Evolutionary conservation across 495 filamentous ascomycete genomes (phyloP).

Genomic region (Xylaria bambusicola): DNA sequence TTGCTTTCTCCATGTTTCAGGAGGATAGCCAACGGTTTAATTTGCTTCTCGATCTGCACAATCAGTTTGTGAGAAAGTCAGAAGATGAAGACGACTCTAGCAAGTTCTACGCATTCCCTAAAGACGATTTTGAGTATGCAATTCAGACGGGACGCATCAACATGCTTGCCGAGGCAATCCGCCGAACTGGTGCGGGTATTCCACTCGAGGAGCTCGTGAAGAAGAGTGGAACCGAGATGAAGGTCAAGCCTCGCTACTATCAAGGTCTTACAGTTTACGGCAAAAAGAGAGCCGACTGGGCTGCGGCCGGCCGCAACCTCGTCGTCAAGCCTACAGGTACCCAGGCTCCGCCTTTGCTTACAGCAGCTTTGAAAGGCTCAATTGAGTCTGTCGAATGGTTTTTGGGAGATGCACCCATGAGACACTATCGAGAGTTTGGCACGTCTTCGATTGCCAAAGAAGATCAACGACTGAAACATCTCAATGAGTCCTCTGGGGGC

Average conservation of each 20-base stretch:
- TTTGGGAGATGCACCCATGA: conserved; percentile 61
- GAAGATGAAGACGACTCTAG: conserved; percentile 3
- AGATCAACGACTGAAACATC: conserved; percentile 57
- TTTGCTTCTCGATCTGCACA: conserved; percentile 39
- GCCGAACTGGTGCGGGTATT: conserved; percentile 60
- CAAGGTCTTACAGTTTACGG: conserved; percentile 72
- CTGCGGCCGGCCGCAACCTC: conserved; percentile 51
- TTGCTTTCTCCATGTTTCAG: conserved; percentile 37
- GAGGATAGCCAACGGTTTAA: conserved; percentile 38
- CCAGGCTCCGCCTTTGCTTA: conserved; percentile 56
- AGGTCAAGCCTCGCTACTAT: conserved; percentile 66
- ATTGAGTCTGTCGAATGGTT: conserved; percentile 70
- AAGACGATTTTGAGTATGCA: conserved; percentile 31
- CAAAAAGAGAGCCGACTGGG: conserved; percentile 67
- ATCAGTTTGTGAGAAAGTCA: conserved; percentile 27
- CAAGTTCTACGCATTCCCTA: conserved; percentile 38
- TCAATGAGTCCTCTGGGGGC: conserved; percentile 55
- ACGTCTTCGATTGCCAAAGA: conserved; percentile 52
- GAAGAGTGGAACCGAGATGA: conserved; percentile 56
- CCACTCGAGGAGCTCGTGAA: conserved; percentile 64
- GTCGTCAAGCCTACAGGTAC: conserved; percentile 24
- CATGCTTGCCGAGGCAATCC: conserved; percentile 44
- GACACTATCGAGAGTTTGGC: conserved; percentile 64
- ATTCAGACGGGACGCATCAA: conserved; percentile 38
- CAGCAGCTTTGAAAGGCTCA: conserved; percentile 56